A percentile compares a stretch with the other conserved stretches of the same genome.
phyloP scores from a whole-genome alignment of 257 asterid species.

The Solanum medicagineum region DNA sequence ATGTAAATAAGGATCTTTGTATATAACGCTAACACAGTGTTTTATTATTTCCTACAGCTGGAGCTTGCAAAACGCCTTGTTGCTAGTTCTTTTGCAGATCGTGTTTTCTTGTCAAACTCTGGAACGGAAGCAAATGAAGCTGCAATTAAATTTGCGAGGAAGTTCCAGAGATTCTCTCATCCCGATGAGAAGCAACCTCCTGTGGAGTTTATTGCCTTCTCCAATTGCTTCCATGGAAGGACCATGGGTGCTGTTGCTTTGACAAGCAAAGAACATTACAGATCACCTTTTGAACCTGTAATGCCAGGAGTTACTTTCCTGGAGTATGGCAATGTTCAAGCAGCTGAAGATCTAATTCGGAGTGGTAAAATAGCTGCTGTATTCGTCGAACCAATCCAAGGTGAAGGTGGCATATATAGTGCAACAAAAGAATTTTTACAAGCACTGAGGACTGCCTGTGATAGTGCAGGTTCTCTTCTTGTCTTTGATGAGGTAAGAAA shows the following conservation, averaged over 20 bases:
- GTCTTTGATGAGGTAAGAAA: constrained; percentile 79
- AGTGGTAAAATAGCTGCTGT: constrained; percentile 83
- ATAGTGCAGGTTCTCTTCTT: constrained; percentile 63
- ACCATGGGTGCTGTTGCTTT: constrained; percentile 92
- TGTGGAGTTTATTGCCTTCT: constrained; percentile 61
- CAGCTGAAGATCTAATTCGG: constrained; percentile 48
- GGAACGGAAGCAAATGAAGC: constrained; percentile 99
- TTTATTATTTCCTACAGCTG: constrained; percentile 31
- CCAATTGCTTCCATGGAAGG: constrained; percentile 84
- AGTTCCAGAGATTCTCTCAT: constrained; percentile 48
- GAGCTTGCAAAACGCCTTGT: constrained; percentile 85
- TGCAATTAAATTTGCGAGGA: constrained; percentile 82
- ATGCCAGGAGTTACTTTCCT: constrained; percentile 92
- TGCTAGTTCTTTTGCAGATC: constrained; percentile 70
- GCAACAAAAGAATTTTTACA: constrained; percentile 65
- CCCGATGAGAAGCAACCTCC: constrained; percentile 51
- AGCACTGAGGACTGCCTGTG: constrained; percentile 67
- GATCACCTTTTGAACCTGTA: constrained; percentile 79
- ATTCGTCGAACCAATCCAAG: constrained; percentile 90
- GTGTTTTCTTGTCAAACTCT: constrained; percentile 91
- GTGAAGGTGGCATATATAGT: constrained; percentile 95
- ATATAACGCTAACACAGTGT: neutral
- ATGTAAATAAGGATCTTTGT: neutral
- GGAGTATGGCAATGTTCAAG: constrained; percentile 61
- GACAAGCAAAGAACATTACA: constrained; percentile 79